Evolutionary conservation across 2,329 filamentous ascomycete species (phyloP), one percentile per base, ranked within the genome.

Genomic region (Xylariaceae sp.): DNA sequence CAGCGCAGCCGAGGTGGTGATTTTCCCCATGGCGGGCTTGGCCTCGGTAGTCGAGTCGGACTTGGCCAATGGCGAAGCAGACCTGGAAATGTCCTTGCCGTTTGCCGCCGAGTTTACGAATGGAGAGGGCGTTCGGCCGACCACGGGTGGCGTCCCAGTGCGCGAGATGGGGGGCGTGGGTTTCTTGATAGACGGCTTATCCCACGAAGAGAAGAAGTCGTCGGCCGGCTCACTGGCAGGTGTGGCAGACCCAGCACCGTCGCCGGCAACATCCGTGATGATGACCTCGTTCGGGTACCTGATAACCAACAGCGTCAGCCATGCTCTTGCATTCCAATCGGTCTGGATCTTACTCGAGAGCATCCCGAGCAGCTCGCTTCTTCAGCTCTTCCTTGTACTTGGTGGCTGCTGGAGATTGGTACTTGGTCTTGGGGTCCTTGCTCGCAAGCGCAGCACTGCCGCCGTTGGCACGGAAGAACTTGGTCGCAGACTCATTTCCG

Each of bases 151-250:
- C 3, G 92, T 97, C 36, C 80, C 82, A 30, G 87, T 92, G 57
- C 92, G 83, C 26, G 90, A 96, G 30, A 92, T 77, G 12, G 92
- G 90, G 51, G 94, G 94, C 49, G 88, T 96, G 24, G 90, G 90
- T 54, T 88, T 82, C 74, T 97, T 98, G 67, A 98, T 94, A 4
- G 88, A 78, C 15, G 92, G 92, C 69, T 97, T 96, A 59, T 97
- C 92, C 92, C 90, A 98, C 1, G 88, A 96, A 8, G 90, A 95
- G 68, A 98, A 98, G 73, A 98, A 98, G 62, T 97, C 92, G 57
- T 96, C 89, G 14, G 83, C 81, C 15, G 78, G 73, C 51, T 95
- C 88, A 51, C 81, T 84, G 31, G 84, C 76, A n/a, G 89, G 86
- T 9, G 88, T 94, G 50, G 78, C 71, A 50, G 77, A 81, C 44